phyloP scores from a whole-genome alignment of 306 rosid genomes.

The Cyclanthera cordifolia region DNA sequence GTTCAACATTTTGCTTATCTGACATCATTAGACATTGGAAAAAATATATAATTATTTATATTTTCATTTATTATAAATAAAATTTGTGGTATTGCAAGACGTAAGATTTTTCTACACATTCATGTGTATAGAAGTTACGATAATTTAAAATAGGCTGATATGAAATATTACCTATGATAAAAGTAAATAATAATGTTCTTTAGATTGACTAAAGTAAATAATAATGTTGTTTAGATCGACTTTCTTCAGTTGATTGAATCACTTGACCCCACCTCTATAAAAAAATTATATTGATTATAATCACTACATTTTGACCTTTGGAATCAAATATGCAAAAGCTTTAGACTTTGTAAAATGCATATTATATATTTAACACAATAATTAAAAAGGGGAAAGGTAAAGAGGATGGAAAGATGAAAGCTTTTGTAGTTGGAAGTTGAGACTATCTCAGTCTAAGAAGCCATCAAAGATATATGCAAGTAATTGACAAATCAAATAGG shows the following conservation, averaged over 20 bases:
- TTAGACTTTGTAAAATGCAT: background rate
- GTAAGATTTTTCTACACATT: too few relatives aligned
- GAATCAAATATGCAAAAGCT: background rate
- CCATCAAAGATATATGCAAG: background rate
- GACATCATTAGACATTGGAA: too few relatives aligned
- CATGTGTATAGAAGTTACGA: too few relatives aligned
- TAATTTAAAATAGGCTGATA: too few relatives aligned
- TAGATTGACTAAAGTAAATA: too few relatives aligned
- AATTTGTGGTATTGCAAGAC: too few relatives aligned
- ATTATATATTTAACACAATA: background rate
- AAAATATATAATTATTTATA: too few relatives aligned
- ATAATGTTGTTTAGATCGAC: too few relatives aligned
- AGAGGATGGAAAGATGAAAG: background rate
- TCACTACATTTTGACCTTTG: background rate
- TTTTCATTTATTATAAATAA: too few relatives aligned
- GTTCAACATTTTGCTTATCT: too few relatives aligned
- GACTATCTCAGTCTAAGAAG: background rate
- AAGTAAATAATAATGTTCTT: background rate
- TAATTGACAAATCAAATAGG: background rate
- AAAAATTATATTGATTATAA: background rate
- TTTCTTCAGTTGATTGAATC: background rate
- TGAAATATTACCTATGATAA: background rate
- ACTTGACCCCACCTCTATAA: background rate
- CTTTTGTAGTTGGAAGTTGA: background rate
- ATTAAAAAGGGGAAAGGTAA: background rate